Percentiles rank a stretch among this genome's conserved stretches.
These are phyloP conservation scores for Mitragyna speciosa DNA, from an alignment of 257 asterid genomes.

Conservation along the genomic window DNA sequence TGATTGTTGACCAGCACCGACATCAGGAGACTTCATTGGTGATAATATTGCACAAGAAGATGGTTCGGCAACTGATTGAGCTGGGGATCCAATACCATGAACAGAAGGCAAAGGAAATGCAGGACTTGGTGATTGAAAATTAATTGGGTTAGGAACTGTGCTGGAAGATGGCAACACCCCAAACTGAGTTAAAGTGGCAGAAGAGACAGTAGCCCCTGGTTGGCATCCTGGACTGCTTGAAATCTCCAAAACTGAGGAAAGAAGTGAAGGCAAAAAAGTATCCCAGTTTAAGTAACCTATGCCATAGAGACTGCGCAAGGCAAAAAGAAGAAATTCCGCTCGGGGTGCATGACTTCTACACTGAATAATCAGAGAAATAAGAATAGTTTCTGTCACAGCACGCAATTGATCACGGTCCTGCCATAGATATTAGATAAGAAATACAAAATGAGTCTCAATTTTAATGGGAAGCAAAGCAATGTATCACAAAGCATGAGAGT, in stretches of 20 bases:
- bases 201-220: constrained; percentile 48
- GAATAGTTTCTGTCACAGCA: constrained; percentile 71
- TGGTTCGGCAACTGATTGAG: constrained; percentile 77
- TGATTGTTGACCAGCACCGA: constrained; percentile 52
- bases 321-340: constrained; percentile 91
- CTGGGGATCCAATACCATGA: constrained; percentile 89
- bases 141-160: constrained; percentile 46
- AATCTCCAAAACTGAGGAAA: constrained; percentile 75
- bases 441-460: constrained; percentile 11
- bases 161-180: constrained; percentile 61
- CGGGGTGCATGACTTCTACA: constrained; percentile 91
- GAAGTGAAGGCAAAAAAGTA: constrained; percentile 83
- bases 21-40: constrained; percentile 71
- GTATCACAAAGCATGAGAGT: neutral
- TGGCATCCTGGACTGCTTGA: constrained; percentile 70
- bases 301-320: constrained; percentile 68
- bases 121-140: constrained; percentile 76
- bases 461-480: neutral
- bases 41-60: constrained; percentile 60
- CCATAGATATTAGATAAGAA: constrained; percentile 17
- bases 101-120: constrained; percentile 81
- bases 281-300: constrained; percentile 89
- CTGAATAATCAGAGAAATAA: constrained; percentile 75
- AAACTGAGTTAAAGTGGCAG: constrained; percentile 65
- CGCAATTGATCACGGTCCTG: constrained; percentile 93